Percentiles rank a stretch among this genome's conserved stretches.
Conservation (phyloP, 192 early-diverging fungal genomes). For the Coemansia sp. region DNA sequence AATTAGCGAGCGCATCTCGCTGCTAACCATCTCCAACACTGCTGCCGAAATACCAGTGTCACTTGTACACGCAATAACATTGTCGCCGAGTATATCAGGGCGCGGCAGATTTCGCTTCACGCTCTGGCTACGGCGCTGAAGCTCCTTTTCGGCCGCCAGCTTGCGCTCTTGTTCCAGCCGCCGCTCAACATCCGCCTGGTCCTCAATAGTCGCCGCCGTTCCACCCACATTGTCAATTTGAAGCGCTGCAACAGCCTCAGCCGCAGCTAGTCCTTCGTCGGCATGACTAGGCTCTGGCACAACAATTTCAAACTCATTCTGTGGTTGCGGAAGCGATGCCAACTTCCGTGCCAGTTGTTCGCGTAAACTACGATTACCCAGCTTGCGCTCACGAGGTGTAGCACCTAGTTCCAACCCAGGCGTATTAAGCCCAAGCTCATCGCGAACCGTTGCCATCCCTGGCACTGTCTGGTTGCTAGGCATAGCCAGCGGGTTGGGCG, state of each 20-base stretch:
- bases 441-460: conserved; percentile 65
- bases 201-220: conserved; percentile 45
- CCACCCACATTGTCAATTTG: conserved; percentile 5
- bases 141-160: conserved; percentile 48
- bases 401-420: conserved; percentile 47
- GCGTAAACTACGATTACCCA: conserved; percentile 53
- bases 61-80: conserved; percentile 12
- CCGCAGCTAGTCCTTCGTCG: conserved; percentile 20
- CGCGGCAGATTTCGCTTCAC: conserved; percentile 79
- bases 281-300: conserved; percentile 62
- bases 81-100: conserved; percentile 49
- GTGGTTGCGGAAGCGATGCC: conserved; percentile 75
- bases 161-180: conserved; percentile 56
- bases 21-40: conserved; percentile 61
- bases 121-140: conserved; percentile 67
- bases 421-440: conserved; percentile 64
- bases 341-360: conserved; percentile 74
- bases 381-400: conserved; percentile 70
- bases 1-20: conserved; percentile 73
- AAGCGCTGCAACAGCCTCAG: conserved; percentile 19
- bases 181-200: conserved; percentile 76
- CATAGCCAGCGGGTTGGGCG: conserved; percentile 76
- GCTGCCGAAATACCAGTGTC: conserved; percentile 28
- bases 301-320: conserved; percentile 91
- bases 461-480: conserved; percentile 28